Percentiles rank a stretch among this genome's conserved stretches.
These are phyloP conservation scores for Pythium phragmiticola DNA, from an alignment of 352 stramenopile genomes.

Conservation along the genomic window DNA sequence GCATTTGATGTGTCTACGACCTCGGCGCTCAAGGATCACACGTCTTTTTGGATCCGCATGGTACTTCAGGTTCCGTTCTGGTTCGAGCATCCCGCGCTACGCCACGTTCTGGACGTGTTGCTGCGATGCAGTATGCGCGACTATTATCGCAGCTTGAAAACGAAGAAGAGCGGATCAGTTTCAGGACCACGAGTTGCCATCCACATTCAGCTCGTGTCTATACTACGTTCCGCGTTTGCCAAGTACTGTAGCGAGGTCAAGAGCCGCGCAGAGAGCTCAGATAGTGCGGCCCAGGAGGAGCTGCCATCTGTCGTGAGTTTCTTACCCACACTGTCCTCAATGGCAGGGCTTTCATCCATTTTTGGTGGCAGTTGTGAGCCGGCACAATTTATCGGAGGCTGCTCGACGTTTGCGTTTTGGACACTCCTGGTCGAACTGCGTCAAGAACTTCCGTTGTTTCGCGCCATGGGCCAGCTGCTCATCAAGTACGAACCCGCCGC, in stretches of 20 bases:
- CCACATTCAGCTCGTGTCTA: constrained; percentile 21
- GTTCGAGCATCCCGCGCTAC: constrained; percentile 72
- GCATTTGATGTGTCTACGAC: constrained; percentile 62
- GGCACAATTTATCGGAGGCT: constrained; percentile 64
- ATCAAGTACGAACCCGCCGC: constrained; percentile 75
- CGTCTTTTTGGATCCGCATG: constrained; percentile 60
- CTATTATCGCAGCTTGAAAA: constrained; percentile 20
- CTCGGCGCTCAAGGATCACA: constrained; percentile 34
- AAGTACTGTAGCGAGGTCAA: constrained; percentile 25
- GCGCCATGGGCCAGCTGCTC: constrained; percentile 62
- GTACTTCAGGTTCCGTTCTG: constrained; percentile 75
- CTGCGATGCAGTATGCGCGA: constrained; percentile 62
- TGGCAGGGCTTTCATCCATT: constrained; percentile 55
- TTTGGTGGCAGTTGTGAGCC: constrained; percentile 63
- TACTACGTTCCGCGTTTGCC: constrained; percentile 18
- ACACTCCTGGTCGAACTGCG: constrained; percentile 68
- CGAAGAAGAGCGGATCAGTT: constrained; percentile 14
- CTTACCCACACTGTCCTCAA: constrained; percentile 41
- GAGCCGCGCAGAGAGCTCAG: constrained; percentile 13
- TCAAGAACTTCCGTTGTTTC: constrained; percentile 70
- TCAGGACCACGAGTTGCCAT: constrained; percentile 10
- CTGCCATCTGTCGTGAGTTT: constrained; percentile 59
- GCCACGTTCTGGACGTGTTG: constrained; percentile 67
- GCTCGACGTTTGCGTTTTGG: constrained; percentile 67
- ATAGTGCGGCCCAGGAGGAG: constrained; percentile 30